These are phyloP conservation scores for Corynascus novoguineensis DNA, from an alignment of 495 filamentous ascomycete genomes.

Conservation along the genomic window DNA sequence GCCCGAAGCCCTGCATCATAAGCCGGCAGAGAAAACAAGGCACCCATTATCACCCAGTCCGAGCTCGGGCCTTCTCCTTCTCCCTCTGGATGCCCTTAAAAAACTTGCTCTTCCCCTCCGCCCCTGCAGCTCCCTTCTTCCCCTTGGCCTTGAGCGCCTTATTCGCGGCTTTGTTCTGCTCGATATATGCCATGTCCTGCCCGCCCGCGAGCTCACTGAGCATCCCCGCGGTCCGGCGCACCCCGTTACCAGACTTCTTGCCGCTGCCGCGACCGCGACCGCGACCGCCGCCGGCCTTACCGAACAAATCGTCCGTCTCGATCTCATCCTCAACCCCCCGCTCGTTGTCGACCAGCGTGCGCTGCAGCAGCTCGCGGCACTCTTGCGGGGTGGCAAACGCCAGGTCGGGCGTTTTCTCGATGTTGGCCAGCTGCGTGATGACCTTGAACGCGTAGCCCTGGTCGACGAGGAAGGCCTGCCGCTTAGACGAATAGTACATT, in stretches of 20 bases:
- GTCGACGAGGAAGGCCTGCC: slow-evolving; percentile 96
- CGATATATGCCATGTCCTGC: slow-evolving; percentile 94
- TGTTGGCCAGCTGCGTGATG: slow-evolving; percentile 90
- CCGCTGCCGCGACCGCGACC: slow-evolving; percentile 28
- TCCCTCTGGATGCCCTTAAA: slow-evolving; percentile 83
- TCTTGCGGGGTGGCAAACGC: slow-evolving; percentile 76
- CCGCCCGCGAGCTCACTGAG: slow-evolving; percentile 82
- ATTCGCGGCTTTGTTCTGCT: slow-evolving; percentile 76
- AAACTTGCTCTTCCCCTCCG: slow-evolving; percentile 41
- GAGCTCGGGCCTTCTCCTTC: slow-evolving; percentile 32
- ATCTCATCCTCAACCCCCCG: slow-evolving; percentile 70
- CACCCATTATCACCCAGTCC: neutral
- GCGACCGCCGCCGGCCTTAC: slow-evolving; percentile 40
- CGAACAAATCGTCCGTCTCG: slow-evolving; percentile 79
- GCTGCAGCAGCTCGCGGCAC: slow-evolving; percentile 79
- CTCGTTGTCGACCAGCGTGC: slow-evolving; percentile 89
- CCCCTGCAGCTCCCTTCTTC: slow-evolving; percentile 52
- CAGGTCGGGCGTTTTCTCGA: slow-evolving; percentile 75
- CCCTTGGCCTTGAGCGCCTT: slow-evolving; percentile 52
- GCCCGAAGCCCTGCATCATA: too few species aligned
- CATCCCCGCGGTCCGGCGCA: slow-evolving; percentile 74
- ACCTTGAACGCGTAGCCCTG: slow-evolving; percentile 99
- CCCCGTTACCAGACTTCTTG: slow-evolving; percentile 39
- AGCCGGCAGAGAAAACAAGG: too few species aligned
- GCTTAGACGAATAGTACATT: slow-evolving; percentile 97